phyloP scores from a whole-genome alignment of 179 eudicot species.

The Beta lomatogona region DNA sequence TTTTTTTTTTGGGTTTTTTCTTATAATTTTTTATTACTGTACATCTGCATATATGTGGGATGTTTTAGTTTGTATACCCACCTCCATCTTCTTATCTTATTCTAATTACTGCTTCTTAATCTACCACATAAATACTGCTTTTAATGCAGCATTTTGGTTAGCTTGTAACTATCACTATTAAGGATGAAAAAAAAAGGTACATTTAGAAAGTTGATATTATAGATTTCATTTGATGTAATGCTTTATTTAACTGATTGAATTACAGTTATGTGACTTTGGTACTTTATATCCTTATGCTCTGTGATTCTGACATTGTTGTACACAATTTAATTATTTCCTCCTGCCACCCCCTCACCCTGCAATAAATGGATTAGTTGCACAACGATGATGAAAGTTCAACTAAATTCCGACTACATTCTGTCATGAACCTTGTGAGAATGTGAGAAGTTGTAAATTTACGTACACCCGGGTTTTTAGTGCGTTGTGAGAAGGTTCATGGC shows the following conservation, averaged over 20 bases:
- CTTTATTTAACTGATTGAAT: constrained; percentile 9
- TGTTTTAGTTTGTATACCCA: constrained; percentile 30
- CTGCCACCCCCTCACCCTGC: background rate
- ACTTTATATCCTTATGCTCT: constrained; percentile 14
- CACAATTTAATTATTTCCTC: background rate
- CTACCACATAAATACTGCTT: constrained; percentile 29
- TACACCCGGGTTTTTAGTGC: too few relatives aligned
- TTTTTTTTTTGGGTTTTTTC: constrained; percentile 12
- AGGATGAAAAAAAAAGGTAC: constrained; percentile 14
- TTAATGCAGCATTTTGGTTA: constrained; percentile 33
- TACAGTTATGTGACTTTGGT: constrained; percentile 18
- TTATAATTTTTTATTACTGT: constrained; percentile 27
- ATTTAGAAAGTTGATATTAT: constrained; percentile 14
- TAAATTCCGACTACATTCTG: background rate
- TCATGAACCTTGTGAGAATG: too few relatives aligned
- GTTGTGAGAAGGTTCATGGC: too few relatives aligned
- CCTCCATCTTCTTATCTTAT: constrained; percentile 6
- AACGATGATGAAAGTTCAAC: background rate
- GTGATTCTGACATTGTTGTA: constrained; percentile 16
- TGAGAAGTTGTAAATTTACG: too few relatives aligned
- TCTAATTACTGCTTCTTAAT: constrained; percentile 16
- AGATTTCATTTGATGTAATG: constrained; percentile 14
- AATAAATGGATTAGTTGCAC: background rate
- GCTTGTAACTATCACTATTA: constrained; percentile 35
- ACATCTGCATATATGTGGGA: constrained; percentile 40